Base-by-base conservation (phyloP, 2,329 filamentous ascomycete genomes). In the Aspergillus sp. region DNA sequence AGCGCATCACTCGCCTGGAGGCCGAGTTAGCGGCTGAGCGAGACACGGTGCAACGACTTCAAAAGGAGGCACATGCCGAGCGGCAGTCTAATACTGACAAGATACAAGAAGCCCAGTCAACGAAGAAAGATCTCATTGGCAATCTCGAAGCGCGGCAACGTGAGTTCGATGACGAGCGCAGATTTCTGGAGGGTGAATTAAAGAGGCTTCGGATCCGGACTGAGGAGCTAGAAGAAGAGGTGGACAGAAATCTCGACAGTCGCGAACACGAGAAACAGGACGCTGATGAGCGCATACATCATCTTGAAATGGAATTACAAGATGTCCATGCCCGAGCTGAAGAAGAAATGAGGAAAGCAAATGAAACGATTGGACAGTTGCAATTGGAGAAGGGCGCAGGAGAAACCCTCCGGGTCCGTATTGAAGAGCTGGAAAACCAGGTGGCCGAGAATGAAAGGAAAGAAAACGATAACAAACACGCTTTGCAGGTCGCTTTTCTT, bases 91-190 rank as follows among this genome's bases (percentile, higher is more conserved):
- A 84, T 86, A 68, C 85, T 85, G 71, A 88, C 84, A 79, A 85
- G 81, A 70, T 97, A 63, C 87, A 95, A 64, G 94, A 98, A 74
- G 91, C 87, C 5, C 91, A 95, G 68, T 93, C 91, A 2, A 97
- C 91, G 1, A 99, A 99, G 76, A 90, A 91, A 68, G 95, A 98
- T 74, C 85, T 99, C 9, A 87, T 99, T 78, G 89, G 91, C 65
- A 99, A 99, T 71, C 91, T 99, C 80, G 92, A 98, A 72, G 91
- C 93, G 12, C 86, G 96, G 65, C 92, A 97, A 76, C 87, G 87
- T 25, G 95, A 98, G 70, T 97, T 97, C 67, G 83, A 90, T 38
- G 87, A 89, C 53, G 94, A 98, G 75, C 87, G 95, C 41, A 91
- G 90, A 70, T 90, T 88, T 9, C 81, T 98, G 0, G 91, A 97